Percentiles rank a stretch among this genome's conserved stretches.
phyloP scores from a whole-genome alignment of 768 basidiomycete genomes.

The Auriscalpium vulgare region DNA sequence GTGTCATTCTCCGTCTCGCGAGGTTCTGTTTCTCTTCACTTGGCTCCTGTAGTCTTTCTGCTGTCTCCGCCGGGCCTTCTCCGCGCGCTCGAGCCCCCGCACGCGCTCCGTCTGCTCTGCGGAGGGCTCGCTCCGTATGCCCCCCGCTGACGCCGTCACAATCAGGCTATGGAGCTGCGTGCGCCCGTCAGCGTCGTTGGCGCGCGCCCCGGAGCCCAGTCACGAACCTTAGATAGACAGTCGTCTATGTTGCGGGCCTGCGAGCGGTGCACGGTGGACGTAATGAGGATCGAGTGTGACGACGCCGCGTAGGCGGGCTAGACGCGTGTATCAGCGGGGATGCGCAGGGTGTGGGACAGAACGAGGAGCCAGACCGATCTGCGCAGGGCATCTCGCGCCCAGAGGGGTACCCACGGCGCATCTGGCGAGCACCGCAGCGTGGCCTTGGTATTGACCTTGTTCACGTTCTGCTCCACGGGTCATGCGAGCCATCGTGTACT shows the following conservation, averaged over 20 bases:
- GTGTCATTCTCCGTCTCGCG: neutral
- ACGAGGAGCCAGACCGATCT: conserved; percentile 34
- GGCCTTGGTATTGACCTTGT: conserved; percentile 83
- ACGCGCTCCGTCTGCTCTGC: conserved; percentile 51
- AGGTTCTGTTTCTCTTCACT: conserved; percentile 31
- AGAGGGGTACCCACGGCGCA: conserved; percentile 59
- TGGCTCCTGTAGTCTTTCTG: conserved; percentile 49
- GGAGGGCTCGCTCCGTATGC: conserved; percentile 46
- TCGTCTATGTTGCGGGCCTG: conserved; percentile 72
- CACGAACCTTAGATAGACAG: conserved; percentile 50
- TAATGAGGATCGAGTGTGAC: conserved; percentile 57
- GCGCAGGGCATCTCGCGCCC: conserved; percentile 46
- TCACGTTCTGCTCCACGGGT: conserved; percentile 58
- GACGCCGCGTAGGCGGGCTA: conserved; percentile 66
- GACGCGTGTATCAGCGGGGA: too few relatives aligned
- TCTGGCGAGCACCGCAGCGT: conserved; percentile 53
- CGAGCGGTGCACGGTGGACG: conserved; percentile 64
- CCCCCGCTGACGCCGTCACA: conserved; percentile 35
- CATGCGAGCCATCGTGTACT: conserved; percentile 1
- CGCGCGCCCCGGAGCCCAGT: conserved; percentile 1
- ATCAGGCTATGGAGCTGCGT: conserved; percentile 48
- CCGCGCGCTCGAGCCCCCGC: conserved; percentile 33
- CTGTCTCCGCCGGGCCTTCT: conserved; percentile 37
- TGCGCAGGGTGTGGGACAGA: neutral
- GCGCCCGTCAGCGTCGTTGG: neutral